These are phyloP conservation scores for Hirsutella minnesotensis DNA, from an alignment of 2,329 filamentous ascomycete genomes.

Conservation along the genomic window DNA sequence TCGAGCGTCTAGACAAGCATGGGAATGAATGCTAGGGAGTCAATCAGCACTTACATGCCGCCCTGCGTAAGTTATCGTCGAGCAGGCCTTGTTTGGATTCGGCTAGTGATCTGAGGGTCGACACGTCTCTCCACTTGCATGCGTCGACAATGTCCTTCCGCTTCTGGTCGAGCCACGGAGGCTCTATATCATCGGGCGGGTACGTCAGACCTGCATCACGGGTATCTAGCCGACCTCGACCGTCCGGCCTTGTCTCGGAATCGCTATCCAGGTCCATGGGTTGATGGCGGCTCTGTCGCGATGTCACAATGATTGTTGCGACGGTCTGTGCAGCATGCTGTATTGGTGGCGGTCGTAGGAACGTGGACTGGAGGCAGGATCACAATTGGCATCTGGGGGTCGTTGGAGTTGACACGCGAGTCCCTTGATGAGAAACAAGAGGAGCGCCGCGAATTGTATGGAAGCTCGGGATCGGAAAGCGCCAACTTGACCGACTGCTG, in stretches of 20 bases:
- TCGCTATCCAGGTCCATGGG: slow-evolving; percentile 8
- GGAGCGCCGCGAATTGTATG: too few species aligned
- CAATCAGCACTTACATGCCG: slow-evolving; percentile 70
- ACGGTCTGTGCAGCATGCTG: not conserved
- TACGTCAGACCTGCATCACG: not conserved
- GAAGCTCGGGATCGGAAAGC: too few species aligned
- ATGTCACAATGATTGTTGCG: not conserved
- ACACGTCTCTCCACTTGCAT: slow-evolving; percentile 45
- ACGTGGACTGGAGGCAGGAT: not conserved
- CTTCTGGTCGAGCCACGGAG: slow-evolving; percentile 19
- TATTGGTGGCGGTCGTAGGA: not conserved
- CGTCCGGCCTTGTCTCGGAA: slow-evolving; percentile 3
- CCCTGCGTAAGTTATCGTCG: slow-evolving; percentile 53
- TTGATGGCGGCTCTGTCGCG: not conserved
- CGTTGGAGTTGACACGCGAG: too few species aligned
- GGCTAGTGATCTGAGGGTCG: slow-evolving; percentile 44
- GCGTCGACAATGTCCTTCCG: slow-evolving; percentile 36
- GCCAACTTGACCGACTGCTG: too few species aligned
- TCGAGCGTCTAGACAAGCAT: not conserved
- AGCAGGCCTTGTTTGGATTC: slow-evolving; percentile 55
- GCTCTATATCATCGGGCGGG: not conserved
- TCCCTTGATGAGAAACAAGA: too few species aligned
- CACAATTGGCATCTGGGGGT: not conserved
- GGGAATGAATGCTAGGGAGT: slow-evolving; percentile 24
- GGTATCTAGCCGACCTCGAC: not conserved